Evolutionary conservation across 768 basidiomycete species (phyloP).

Genomic region (Boletus sp.): DNA sequence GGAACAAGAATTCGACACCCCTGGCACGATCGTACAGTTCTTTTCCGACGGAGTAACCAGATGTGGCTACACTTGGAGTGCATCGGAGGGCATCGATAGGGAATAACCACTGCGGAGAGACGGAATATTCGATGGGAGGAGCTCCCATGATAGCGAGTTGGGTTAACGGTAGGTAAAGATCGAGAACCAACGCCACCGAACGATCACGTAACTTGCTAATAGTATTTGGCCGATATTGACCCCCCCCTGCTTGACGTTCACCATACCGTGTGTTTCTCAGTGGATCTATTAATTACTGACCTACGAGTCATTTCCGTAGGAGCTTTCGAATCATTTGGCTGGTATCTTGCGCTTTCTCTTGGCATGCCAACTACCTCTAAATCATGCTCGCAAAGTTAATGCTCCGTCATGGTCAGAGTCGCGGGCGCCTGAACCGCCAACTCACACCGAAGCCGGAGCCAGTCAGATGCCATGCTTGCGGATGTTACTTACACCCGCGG

Average conservation of each 20-base stretch:
- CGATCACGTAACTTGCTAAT: conserved; percentile 25
- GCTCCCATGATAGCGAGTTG: conserved; percentile 20
- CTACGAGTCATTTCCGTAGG: conserved; percentile 4
- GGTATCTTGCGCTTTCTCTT: neutral
- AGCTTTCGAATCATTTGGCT: neutral
- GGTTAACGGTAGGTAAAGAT: neutral
- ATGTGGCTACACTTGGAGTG: conserved; percentile 55
- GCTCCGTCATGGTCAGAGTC: conserved; percentile 4
- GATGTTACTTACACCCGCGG: conserved; percentile 31
- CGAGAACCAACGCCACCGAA: conserved; percentile 21
- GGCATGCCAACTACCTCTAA: neutral
- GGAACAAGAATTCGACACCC: conserved; percentile 84
- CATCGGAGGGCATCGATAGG: conserved; percentile 52
- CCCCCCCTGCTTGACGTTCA: neutral
- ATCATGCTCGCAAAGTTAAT: neutral
- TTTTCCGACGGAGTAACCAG: conserved; percentile 50
- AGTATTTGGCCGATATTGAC: neutral
- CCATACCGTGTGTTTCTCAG: neutral
- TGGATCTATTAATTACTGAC: conserved; percentile 18
- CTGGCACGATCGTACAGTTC: conserved; percentile 78
- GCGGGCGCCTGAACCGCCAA: conserved; percentile 12
- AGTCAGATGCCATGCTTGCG: conserved; percentile 17
- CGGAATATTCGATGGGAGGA: conserved; percentile 23
- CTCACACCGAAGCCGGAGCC: conserved; percentile 19
- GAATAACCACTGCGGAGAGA: conserved; percentile 70